phyloP scores from a whole-genome alignment of 164 flowering plant species.

The Aristolochia fimbriata region DNA sequence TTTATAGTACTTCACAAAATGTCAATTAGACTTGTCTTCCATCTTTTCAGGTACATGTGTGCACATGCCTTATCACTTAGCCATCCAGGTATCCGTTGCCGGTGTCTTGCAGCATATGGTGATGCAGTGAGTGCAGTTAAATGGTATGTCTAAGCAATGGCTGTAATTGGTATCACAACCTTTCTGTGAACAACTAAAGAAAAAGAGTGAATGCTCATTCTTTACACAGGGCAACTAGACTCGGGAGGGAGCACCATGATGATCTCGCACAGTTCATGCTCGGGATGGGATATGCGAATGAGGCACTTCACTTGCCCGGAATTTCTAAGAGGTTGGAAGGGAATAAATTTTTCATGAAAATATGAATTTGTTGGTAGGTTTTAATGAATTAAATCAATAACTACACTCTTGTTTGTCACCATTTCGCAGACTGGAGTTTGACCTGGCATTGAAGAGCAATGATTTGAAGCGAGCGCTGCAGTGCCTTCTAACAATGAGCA shows the following conservation, averaged over 20 bases:
- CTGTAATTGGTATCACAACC: neutral
- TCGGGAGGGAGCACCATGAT: constrained; percentile 98
- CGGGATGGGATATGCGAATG: constrained; percentile 98
- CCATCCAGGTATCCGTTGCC: constrained; percentile 98
- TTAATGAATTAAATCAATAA: neutral
- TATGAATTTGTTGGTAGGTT: neutral
- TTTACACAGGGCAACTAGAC: constrained; percentile 87
- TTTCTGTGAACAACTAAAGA: neutral
- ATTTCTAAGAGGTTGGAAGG: constrained; percentile 77
- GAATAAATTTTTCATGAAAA: no score
- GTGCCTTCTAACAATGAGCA: constrained; percentile 93
- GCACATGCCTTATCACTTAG: constrained; percentile 90
- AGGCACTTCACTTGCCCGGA: constrained; percentile 98
- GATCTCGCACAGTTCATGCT: constrained; percentile 96
- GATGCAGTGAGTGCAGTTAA: constrained; percentile 99
- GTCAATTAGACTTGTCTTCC: no score
- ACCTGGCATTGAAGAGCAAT: constrained; percentile 93
- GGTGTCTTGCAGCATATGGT: constrained; percentile 99
- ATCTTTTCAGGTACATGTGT: constrained; percentile 66
- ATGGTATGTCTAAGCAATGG: constrained; percentile 34
- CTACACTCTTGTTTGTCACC: neutral
- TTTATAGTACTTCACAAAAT: no score
- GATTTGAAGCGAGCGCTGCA: constrained; percentile 94
- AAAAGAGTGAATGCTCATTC: constrained; percentile 1
- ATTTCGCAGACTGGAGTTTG: constrained; percentile 77